Conservation (phyloP, 768 basidiomycete genomes). For the Russula emetica region DNA sequence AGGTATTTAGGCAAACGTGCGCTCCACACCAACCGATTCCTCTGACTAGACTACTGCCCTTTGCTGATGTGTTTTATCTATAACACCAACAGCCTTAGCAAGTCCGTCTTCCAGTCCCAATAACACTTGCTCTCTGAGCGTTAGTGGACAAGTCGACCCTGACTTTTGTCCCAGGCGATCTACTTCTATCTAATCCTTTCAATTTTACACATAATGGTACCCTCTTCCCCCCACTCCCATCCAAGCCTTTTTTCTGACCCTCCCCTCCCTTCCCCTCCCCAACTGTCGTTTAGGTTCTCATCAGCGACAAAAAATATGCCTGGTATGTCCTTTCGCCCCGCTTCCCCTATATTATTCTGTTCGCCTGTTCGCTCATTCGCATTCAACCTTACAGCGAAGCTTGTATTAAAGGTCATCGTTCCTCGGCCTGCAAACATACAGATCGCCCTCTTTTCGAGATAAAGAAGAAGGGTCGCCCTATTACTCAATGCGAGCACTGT, state of each 20-base stretch:
- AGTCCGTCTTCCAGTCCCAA: conserved; percentile 27
- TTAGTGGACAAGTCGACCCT: conserved; percentile 27
- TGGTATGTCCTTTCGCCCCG: conserved; percentile 46
- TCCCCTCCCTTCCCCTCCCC: not conserved
- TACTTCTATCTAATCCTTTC: not conserved
- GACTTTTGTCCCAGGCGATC: conserved; percentile 27
- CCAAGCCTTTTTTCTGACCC: not conserved
- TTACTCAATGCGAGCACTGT: conserved; percentile 85
- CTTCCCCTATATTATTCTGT: not conserved
- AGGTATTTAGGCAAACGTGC: conserved; percentile 27
- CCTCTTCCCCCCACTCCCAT: not conserved
- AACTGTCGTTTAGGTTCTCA: conserved; percentile 48
- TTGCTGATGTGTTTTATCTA: conserved; percentile 28
- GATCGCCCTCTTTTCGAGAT: conserved; percentile 90
- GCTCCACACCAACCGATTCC: conserved; percentile 7
- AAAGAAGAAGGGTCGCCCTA: conserved; percentile 88
- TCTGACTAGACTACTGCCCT: conserved; percentile 15
- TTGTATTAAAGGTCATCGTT: conserved; percentile 93
- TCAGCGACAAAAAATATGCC: conserved; percentile 70
- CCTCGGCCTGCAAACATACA: conserved; percentile 80
- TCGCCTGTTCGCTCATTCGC: conserved; percentile 22
- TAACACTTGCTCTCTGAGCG: conserved; percentile 30
- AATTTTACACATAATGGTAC: conserved; percentile 20
- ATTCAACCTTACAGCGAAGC: conserved; percentile 55
- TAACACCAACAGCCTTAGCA: conserved; percentile 19